Evolutionary conservation across 371 early-diverging fungal genomes (phyloP).

Genomic region (Catenaria anguillulae): DNA sequence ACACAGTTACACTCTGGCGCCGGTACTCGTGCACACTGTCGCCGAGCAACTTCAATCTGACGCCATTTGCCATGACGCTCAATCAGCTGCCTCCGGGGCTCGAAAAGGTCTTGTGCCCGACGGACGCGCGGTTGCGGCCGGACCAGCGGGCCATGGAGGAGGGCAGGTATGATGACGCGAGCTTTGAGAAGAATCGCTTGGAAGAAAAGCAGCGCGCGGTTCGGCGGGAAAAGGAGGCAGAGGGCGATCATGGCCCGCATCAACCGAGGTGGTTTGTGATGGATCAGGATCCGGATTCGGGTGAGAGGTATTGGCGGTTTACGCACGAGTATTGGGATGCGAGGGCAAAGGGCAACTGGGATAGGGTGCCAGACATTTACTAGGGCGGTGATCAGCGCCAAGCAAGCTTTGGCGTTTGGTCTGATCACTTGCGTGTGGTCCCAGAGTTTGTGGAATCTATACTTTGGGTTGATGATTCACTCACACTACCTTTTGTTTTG

Average conservation of each 20-base stretch:
- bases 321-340: slow-evolving; percentile 35
- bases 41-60: slow-evolving; percentile 41
- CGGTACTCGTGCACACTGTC: slow-evolving; percentile 21
- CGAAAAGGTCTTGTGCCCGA: slow-evolving; percentile 39
- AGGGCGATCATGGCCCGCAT: slow-evolving; percentile 21
- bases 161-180: slow-evolving; percentile 52
- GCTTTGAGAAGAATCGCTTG: slow-evolving; percentile 43
- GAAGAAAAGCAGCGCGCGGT: slow-evolving; percentile 57
- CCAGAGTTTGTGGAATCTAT: too few relatives aligned
- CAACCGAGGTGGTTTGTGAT: slow-evolving; percentile 58
- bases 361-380: slow-evolving; percentile 7
- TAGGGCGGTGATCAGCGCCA: too few relatives aligned
- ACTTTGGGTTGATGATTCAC: too few relatives aligned
- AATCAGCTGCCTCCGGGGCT: slow-evolving; percentile 46
- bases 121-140: slow-evolving; percentile 62
- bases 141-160: slow-evolving; percentile 26
- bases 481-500: too few relatives aligned
- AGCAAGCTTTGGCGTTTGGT: too few relatives aligned
- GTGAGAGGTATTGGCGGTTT: slow-evolving; percentile 47
- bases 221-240: slow-evolving; percentile 28
- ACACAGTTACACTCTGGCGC: slow-evolving; percentile 48
- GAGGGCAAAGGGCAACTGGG: slow-evolving; percentile 9
- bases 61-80: slow-evolving; percentile 53
- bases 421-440: too few relatives aligned
- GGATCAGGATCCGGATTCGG: slow-evolving; percentile 45